phyloP scores from a whole-genome alignment of 1,284 basidiomycete genomes.

The Bjerkandera adusta region DNA sequence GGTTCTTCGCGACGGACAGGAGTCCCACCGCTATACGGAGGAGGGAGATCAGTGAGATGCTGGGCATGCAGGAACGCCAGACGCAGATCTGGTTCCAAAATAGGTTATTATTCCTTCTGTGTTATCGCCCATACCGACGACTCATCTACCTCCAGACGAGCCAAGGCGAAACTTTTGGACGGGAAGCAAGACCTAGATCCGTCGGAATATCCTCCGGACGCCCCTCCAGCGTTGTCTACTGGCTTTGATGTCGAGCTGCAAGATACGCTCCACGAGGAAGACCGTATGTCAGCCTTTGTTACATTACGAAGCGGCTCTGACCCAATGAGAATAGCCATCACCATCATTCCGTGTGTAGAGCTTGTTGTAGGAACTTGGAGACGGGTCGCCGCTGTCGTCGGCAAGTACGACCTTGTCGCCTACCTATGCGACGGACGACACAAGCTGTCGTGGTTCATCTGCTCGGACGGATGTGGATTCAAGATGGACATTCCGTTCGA shows the following conservation, averaged over 20 bases:
- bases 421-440: slow-evolving; percentile 67
- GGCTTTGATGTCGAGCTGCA: slow-evolving; percentile 59
- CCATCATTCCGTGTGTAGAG: slow-evolving; percentile 71
- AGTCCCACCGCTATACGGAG: slow-evolving; percentile 69
- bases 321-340: slow-evolving; percentile 49
- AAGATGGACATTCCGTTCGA: slow-evolving; percentile 82
- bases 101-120: slow-evolving; percentile 47
- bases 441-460: slow-evolving; percentile 75
- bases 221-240: slow-evolving; percentile 49
- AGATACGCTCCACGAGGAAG: slow-evolving; percentile 67
- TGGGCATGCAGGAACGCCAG: slow-evolving; percentile 84
- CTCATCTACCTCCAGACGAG: slow-evolving; percentile 48
- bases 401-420: slow-evolving; percentile 66
- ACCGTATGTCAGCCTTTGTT: slow-evolving; percentile 45
- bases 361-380: slow-evolving; percentile 76
- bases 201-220: slow-evolving; percentile 43
- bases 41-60: slow-evolving; percentile 66
- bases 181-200: slow-evolving; percentile 44
- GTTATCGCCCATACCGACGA: slow-evolving; percentile 8
- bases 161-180: slow-evolving; percentile 73
- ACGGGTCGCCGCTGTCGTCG: slow-evolving; percentile 55
- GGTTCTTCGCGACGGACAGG: slow-evolving; percentile 62
- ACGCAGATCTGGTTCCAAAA: slow-evolving; percentile 89
- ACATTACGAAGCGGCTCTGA: not conserved
- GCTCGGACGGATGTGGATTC: slow-evolving; percentile 67